Conservation (phyloP, 805 yeast genomes). For the Tetrapisispora arboricola region DNA sequence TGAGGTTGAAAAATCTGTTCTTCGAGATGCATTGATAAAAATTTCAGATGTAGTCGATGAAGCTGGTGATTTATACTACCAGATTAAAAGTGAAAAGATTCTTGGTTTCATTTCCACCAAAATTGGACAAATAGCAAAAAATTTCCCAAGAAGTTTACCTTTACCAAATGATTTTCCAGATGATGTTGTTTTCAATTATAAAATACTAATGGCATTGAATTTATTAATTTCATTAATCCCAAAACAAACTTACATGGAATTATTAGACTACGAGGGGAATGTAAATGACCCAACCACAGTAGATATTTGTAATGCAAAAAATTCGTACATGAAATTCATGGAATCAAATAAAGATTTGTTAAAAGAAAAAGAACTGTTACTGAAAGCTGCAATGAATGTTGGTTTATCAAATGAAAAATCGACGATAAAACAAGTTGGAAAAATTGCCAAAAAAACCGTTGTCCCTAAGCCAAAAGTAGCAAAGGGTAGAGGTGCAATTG, state of each 20-base stretch:
- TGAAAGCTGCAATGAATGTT: conserved; percentile 24
- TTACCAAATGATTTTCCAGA: conserved; percentile 24
- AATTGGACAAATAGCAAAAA: conserved; percentile 26
- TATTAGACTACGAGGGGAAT: conserved; percentile 12
- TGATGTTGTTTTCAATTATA: conserved; percentile 29
- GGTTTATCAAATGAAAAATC: conserved; percentile 17
- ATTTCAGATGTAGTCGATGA: conserved; percentile 35
- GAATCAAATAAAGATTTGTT: conserved; percentile 10
- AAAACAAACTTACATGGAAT: conserved; percentile 30
- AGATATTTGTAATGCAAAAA: conserved; percentile 26
- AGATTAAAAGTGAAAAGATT: conserved; percentile 34
- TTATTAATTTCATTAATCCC: conserved; percentile 40
- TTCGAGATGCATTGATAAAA: conserved; percentile 21
- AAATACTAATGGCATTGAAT: conserved; percentile 30
- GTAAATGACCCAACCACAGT: background rate
- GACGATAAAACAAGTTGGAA: conserved; percentile 11
- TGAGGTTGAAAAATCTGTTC: conserved; percentile 8
- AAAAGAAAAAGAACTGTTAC: conserved; percentile 23
- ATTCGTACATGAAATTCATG: conserved; percentile 23
- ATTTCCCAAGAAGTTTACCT: conserved; percentile 32
- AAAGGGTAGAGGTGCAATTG: conserved; percentile 58
- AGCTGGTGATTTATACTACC: conserved; percentile 37
- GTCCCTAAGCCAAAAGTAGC: conserved; percentile 36
- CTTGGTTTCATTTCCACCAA: conserved; percentile 31
- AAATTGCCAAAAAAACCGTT: conserved; percentile 19